Evolutionary conservation across 1,284 basidiomycete species (phyloP), one percentile per base, ranked within the genome.

Genomic region (Trichosporon sp.): DNA sequence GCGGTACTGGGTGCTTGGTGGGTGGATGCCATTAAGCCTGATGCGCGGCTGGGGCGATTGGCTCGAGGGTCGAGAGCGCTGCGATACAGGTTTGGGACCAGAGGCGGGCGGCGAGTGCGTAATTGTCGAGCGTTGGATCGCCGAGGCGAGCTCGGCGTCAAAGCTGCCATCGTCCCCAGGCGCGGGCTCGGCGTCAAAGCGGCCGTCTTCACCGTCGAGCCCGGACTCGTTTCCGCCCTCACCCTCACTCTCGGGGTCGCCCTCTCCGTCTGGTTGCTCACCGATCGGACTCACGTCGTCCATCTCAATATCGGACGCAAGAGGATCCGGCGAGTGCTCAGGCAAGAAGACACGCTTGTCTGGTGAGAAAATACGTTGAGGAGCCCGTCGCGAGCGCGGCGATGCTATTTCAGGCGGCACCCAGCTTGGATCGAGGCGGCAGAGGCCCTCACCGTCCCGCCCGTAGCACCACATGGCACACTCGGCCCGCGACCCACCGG

Each of bases 391-490:
- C 12, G 35, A 38, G 53, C 27, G 27, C 29, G n/a, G 47, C 8
- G 3, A 8, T 34, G 34, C 34, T 34, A 6, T 12, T 21, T 51
- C 47, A 7, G 21, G 47, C 9, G 47, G 21, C 18, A 51, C 47
- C 56, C 56, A 60, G 27, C 29, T n/a, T 1, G 56, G 56, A 29
- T 21, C 11, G 8, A 60, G 29, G 8, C 56, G 56, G 31, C 56
- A 60, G 15, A 60, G 29, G 6, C n/a, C 12, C 27, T 18, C 15
- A 15, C 7, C 34, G 15, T 47, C 53, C 7, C 67, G 63, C 3
- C 69, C 69, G 8, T 62, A 38, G 35, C 69, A 70, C 69, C 69
- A 70, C 60, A 65, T 62, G 13, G 69, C 66, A 5, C 44, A 32
- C 8, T 47, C 64, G 6, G 64, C 66, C 1, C 58, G 56, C 9